phyloP scores from a whole-genome alignment of 306 rosid genomes.

The Pachyrhizus erosus region DNA sequence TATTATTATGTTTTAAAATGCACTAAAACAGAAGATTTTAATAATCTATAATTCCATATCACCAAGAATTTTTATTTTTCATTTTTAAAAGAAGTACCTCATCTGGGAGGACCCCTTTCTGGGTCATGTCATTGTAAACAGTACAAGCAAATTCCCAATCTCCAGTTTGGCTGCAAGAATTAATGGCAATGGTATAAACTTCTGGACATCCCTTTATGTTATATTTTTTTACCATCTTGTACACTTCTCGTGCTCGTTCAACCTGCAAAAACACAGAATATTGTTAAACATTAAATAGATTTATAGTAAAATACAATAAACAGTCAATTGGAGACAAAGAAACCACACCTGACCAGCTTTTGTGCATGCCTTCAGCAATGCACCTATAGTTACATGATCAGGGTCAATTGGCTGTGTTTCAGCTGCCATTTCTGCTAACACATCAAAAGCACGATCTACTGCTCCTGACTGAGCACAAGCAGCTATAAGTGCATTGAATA shows the following conservation, averaged over 20 bases:
- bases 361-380: slow-evolving; percentile 89
- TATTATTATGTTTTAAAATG: slow-evolving; percentile 28
- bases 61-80: not conserved
- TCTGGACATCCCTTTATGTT: slow-evolving; percentile 85
- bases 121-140: slow-evolving; percentile 77
- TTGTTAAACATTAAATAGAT: slow-evolving; percentile 18
- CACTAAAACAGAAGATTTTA: slow-evolving; percentile 10
- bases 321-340: not conserved
- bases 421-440: slow-evolving; percentile 86
- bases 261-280: slow-evolving; percentile 56
- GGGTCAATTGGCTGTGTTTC: slow-evolving; percentile 89
- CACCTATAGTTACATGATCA: slow-evolving; percentile 90
- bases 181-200: slow-evolving; percentile 95
- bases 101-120: slow-evolving; percentile 82
- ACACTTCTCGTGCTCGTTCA: slow-evolving; percentile 85
- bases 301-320: slow-evolving; percentile 31
- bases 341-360: slow-evolving; percentile 86
- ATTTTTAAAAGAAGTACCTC: slow-evolving; percentile 61
- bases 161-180: slow-evolving; percentile 85
- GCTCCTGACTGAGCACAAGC: slow-evolving; percentile 98
- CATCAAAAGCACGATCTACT: slow-evolving; percentile 97
- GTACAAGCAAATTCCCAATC: slow-evolving; percentile 85
- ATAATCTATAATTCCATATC: not conserved
- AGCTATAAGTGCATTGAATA: slow-evolving; percentile 97
- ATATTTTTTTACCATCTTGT: slow-evolving; percentile 75